Evolutionary conservation across 495 filamentous ascomycete genomes (phyloP).

Genomic region (Astrothelium subdiscretum): DNA sequence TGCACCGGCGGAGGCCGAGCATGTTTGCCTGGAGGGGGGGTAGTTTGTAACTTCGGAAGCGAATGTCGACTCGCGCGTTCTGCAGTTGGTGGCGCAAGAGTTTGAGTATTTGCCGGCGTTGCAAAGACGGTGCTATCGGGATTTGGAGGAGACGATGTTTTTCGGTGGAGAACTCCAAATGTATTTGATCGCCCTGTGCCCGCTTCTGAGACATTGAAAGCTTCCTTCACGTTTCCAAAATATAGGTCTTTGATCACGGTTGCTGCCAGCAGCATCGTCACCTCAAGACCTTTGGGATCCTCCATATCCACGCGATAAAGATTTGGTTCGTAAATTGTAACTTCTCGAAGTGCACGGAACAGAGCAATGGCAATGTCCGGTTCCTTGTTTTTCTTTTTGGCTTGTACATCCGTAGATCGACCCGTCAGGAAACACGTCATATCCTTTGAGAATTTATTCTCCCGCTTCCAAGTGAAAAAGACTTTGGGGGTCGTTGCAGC

Average conservation of each 20-base stretch:
- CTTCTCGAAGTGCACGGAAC: conserved; percentile 52
- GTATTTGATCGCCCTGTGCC: not conserved
- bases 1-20: conserved; percentile 4
- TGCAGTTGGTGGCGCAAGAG: conserved; percentile 8
- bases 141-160: conserved; percentile 1
- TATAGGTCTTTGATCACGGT: conserved; percentile 82
- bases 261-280: conserved; percentile 71
- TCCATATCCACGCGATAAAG: conserved; percentile 82
- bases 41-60: conserved; percentile 21
- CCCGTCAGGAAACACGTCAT: conserved; percentile 73
- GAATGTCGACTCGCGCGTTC: conserved; percentile 15
- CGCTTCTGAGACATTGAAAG: conserved; percentile 62
- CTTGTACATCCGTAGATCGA: conserved; percentile 50
- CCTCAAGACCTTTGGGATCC: conserved; percentile 85
- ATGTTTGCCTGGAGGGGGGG: not conserved
- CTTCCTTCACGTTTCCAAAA: conserved; percentile 51
- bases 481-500: conserved; percentile 66
- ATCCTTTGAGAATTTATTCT: conserved; percentile 74
- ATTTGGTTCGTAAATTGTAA: conserved; percentile 90
- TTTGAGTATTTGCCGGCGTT: conserved; percentile 9
- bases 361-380: conserved; percentile 88
- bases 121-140: conserved; percentile 8
- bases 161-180: not conserved
- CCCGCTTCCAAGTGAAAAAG: conserved; percentile 83
- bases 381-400: conserved; percentile 65